Conservation (phyloP, 2,329 filamentous ascomycete species). For the Parastagonospora avenae region DNA sequence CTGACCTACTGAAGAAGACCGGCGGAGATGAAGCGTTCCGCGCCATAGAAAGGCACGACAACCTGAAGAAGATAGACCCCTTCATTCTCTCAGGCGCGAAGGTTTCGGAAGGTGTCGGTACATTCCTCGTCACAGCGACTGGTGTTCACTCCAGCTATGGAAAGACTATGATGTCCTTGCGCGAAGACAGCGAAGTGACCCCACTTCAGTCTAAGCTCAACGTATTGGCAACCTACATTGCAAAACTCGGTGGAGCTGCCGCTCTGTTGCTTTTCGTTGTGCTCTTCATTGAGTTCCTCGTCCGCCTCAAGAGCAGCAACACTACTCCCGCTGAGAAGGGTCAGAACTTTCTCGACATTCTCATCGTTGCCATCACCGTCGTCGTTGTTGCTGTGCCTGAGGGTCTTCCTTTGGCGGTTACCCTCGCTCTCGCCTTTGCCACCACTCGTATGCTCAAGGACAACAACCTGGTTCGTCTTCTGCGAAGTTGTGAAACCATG, state of each 20-base stretch:
- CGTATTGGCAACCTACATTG: constrained; percentile 77
- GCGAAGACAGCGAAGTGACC: constrained; percentile 77
- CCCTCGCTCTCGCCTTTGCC: constrained; percentile 69
- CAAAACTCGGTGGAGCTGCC: constrained; percentile 76
- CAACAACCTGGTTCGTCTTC: constrained; percentile 71
- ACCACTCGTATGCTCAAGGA: constrained; percentile 71
- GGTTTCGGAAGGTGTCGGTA: constrained; percentile 75
- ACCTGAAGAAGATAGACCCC: constrained; percentile 72
- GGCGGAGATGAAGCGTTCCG: constrained; percentile 68
- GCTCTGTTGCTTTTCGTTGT: constrained; percentile 82
- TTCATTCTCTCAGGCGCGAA: constrained; percentile 89
- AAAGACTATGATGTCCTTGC: constrained; percentile 77
- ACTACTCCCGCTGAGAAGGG: constrained; percentile 73
- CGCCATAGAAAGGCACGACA: constrained; percentile 66
- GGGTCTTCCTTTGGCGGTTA: constrained; percentile 70
- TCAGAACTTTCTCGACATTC: constrained; percentile 68
- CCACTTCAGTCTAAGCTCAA: constrained; percentile 80
- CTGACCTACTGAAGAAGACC: constrained; percentile 72
- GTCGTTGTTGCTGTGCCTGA: constrained; percentile 73
- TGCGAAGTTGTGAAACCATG: constrained; percentile 73
- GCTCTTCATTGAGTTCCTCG: constrained; percentile 84
- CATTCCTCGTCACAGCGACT: constrained; percentile 75
- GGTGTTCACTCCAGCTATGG: constrained; percentile 77
- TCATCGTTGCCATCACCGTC: constrained; percentile 69
- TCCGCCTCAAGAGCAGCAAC: constrained; percentile 62